A percentile compares a stretch with the other conserved stretches of the same genome.
These are phyloP conservation scores for Nevesoporus exiguus DNA, from an alignment of 768 basidiomycete genomes.

Conservation along the genomic window DNA sequence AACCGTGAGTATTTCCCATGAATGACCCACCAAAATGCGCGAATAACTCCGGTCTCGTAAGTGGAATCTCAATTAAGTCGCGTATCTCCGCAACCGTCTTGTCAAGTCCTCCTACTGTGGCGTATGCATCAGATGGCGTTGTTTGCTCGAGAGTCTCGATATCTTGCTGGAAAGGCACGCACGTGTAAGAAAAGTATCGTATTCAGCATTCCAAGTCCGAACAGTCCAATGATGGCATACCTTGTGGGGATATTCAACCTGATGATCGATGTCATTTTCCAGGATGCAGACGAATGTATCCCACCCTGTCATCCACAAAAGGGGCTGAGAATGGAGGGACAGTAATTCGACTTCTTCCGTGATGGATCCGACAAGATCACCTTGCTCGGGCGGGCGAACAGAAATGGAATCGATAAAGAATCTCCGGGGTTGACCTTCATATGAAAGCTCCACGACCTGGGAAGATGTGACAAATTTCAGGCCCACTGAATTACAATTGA, in stretches of 20 bases:
- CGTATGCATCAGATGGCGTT: slow-evolving; percentile 58
- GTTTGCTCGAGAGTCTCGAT: slow-evolving; percentile 46
- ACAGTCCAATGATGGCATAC: slow-evolving; percentile 17
- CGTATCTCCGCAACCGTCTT: slow-evolving; percentile 85
- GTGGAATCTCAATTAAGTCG: slow-evolving; percentile 81
- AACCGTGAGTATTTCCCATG: slow-evolving; percentile 13
- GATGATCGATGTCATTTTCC: slow-evolving; percentile 27
- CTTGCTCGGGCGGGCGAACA: slow-evolving; percentile 18
- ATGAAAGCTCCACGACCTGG: slow-evolving; percentile 60
- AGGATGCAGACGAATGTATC: slow-evolving; percentile 53
- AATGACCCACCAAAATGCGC: slow-evolving; percentile 58
- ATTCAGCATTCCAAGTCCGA: slow-evolving; percentile 5
- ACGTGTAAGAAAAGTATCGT: slow-evolving; percentile 9
- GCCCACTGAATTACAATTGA: slow-evolving; percentile 49
- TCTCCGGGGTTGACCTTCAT: slow-evolving; percentile 56
- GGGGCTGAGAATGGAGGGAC: slow-evolving; percentile 38
- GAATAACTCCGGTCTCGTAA: slow-evolving; percentile 80
- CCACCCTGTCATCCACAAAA: slow-evolving; percentile 67
- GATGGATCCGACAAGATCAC: slow-evolving; percentile 32
- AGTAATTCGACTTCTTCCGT: slow-evolving; percentile 42
- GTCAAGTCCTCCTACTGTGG: slow-evolving; percentile 81
- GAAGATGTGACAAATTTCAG: slow-evolving; percentile 61
- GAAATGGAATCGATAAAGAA: slow-evolving; percentile 55
- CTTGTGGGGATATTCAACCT: slow-evolving; percentile 33
- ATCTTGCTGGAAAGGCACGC: slow-evolving; percentile 35